Conservation (phyloP, 2,329 filamentous ascomycete species). For the Cladophialophora immunda region DNA sequence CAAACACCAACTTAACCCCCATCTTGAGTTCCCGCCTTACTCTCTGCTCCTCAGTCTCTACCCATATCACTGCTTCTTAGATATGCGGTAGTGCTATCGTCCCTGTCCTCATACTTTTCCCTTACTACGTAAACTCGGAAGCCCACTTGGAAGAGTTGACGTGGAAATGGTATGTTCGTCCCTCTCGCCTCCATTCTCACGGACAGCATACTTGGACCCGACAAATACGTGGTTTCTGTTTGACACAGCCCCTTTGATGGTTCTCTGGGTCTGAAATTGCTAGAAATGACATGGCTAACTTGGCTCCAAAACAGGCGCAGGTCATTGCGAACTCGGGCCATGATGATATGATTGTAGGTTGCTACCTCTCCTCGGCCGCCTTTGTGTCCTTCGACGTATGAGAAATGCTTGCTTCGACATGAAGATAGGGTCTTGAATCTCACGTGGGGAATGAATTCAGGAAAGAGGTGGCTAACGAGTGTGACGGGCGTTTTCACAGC, state of each 20-base stretch:
- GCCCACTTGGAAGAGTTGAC: neutral
- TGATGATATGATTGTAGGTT: slow-evolving; percentile 99
- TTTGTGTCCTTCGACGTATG: neutral
- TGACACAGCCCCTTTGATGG: neutral
- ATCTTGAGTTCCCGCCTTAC: neutral
- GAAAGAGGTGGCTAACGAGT: slow-evolving; percentile 4
- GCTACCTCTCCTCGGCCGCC: neutral
- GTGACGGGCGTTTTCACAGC: slow-evolving; percentile 60
- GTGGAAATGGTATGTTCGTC: slow-evolving; percentile 27
- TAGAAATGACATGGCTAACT: slow-evolving; percentile 1
- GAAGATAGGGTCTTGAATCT: neutral
- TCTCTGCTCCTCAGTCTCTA: neutral
- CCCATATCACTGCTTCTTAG: neutral
- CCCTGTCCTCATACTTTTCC: neutral
- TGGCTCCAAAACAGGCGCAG: slow-evolving; percentile 65
- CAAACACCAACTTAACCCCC: neutral
- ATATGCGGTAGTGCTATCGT: slow-evolving; percentile 29
- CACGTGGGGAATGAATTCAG: neutral
- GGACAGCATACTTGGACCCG: neutral
- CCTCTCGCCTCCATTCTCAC: neutral
- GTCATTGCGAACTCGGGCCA: slow-evolving; percentile 87
- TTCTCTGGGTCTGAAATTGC: neutral
- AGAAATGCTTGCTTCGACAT: neutral
- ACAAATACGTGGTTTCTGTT: neutral
- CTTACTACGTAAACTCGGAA: neutral